Evolutionary conservation across 805 yeast genomes (phyloP), one percentile per base, ranked within the genome.

Genomic region (Yamadazyma olivae): DNA sequence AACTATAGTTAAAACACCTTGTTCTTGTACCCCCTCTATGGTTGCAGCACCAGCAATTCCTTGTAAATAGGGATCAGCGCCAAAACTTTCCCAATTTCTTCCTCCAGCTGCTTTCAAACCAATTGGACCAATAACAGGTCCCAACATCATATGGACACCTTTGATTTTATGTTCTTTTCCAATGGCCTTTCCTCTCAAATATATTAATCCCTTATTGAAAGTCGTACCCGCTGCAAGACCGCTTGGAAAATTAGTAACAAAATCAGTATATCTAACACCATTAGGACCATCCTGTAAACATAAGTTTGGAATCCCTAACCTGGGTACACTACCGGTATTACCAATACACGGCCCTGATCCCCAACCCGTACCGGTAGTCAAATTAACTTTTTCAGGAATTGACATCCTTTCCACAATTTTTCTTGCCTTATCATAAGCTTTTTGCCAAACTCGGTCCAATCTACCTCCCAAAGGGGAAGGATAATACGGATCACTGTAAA

Each of bases 281-380:
- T 72, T 68, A 5, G 82, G 81, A 4, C 81, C 82, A 56, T 79
- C 83, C 46, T 78, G 83, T 19, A 77, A 60, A 45, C 84, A 79
- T 10, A 79, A 52, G 7, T 73, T 64, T 3, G 77, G 75, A 35
- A 77, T 72, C 6, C 73, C 75, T 18, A 77, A 56, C 20, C 82
- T 54, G 16, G 78, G 79, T 30, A 77, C 70, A 5, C 73, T 60
- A 0, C 83, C 83, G 0, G 82, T 75, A 48, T 77, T 79, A 1
- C 83, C 83, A 22, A 75, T 65, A 50, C 82, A 75, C 2, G 79
- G 79, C 5, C 81, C 82, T 19, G 76, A 65, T 1, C 78, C 78
- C 76, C 80, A 77, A 14, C 81, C 81, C 10, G 77, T 75, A 13
- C 83, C 84, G 3, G 82, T 74, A 5, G 83, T 79, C 33, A 79